Base-by-base conservation (phyloP, 2,329 filamentous ascomycete species). In the Aureobasidium melanogenum region DNA sequence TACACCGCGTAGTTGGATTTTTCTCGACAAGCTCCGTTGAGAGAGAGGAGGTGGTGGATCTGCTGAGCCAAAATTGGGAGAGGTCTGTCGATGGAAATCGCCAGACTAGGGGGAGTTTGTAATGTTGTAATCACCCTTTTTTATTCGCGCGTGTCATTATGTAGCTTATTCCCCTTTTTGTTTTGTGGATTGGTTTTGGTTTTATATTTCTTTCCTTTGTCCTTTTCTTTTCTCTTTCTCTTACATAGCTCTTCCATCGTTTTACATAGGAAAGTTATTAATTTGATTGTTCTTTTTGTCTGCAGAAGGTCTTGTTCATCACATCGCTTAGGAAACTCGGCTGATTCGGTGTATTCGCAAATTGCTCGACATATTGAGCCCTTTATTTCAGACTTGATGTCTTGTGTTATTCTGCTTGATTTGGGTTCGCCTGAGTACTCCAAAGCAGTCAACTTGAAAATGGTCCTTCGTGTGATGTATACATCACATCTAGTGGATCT, bases 51-150 rank as follows among this genome's bases (percentile, higher is more conserved):
- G 44, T 9, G 12, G 44, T 9, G 44, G 44, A n/a, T 30, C 15
- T 24, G 24, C 22, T 26, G 14, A 24, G 5, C 4, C 22, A 24
- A 28, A 28, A n/a, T n/a, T n/a, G n/a, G n/a, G n/a, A 24, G 12
- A 3, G 14, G 43, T 14, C 14, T 19, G n/a, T 41, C 32, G 19
- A 14, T 12, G 19, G 50, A 19, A 43, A 22, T 9, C 28, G 38
- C 2, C 17, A 28, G 19, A 28, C 9, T 10, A n/a, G 24, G 17
- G 6, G 7, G 36, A 44, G 24, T 6, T 44, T 44, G 52, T 56
- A 56, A 56, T 44, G 52, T 55, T 55, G 51, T 56, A 56, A 56
- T 56, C 52, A 56, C 39, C 24, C 50, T 28, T 39, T 39, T 32
- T 8, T 32, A 9, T 39, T 22, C 28, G 38, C 9, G 22, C 19